Evolutionary conservation across 73 alveolate species (phyloP).

Genomic region (Tetrahymena elliotti): DNA sequence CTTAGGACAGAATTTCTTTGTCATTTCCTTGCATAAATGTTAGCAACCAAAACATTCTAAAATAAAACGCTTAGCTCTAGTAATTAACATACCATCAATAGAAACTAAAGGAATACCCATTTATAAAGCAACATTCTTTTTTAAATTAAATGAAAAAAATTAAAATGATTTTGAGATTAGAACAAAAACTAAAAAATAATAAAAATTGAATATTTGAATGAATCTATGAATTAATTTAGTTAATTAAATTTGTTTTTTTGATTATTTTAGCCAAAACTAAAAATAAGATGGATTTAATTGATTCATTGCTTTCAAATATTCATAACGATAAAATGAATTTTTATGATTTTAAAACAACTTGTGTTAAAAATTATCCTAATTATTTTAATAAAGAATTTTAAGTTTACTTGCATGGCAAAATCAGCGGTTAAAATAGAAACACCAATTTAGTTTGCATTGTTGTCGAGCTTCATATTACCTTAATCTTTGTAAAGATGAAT

Average conservation of each 20-base stretch:
- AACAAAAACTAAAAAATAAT: too few relatives aligned
- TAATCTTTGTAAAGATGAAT: background rate
- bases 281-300: background rate
- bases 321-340: too few relatives aligned
- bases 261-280: background rate
- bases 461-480: background rate
- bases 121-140: slow-evolving; percentile 21
- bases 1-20: slow-evolving; percentile 11
- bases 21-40: slow-evolving; percentile 15
- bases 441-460: background rate
- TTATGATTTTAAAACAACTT: too few relatives aligned
- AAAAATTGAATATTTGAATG: background rate
- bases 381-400: background rate
- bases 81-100: slow-evolving; percentile 19
- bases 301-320: background rate
- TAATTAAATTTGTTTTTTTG: background rate
- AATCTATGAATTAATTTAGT: background rate
- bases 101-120: slow-evolving; percentile 39
- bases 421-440: slow-evolving; percentile 30
- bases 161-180: background rate
- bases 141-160: background rate
- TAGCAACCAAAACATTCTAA: slow-evolving; percentile 20
- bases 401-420: slow-evolving; percentile 33
- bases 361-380: too few relatives aligned
- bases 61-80: slow-evolving; percentile 29